Conservation (phyloP, 2,329 filamentous ascomycete species). For the Sclerotinia subarctica region DNA sequence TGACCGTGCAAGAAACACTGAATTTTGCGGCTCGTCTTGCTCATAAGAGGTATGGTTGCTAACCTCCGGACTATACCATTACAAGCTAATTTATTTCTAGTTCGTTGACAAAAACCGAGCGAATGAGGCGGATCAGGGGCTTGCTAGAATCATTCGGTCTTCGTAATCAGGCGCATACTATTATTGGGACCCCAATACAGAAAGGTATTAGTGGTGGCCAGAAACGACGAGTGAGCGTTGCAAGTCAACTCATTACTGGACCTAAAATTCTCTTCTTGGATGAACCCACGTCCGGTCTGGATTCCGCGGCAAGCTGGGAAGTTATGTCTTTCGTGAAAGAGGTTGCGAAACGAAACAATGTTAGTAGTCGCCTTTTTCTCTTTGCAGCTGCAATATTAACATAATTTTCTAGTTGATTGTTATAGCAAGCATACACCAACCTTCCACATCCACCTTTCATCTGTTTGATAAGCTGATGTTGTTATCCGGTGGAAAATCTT, state of each 20-base stretch:
- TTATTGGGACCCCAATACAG: conserved; percentile 77
- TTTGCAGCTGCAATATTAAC: conserved; percentile 44
- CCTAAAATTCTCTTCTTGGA: conserved; percentile 67
- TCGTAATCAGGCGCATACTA: conserved; percentile 61
- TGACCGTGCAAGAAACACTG: conserved; percentile 78
- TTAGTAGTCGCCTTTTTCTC: conserved; percentile 46
- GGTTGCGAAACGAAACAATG: conserved; percentile 43
- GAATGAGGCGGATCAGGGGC: conserved; percentile 59
- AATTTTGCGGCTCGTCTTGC: conserved; percentile 71
- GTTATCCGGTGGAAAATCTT: conserved; percentile 66
- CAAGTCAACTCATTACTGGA: conserved; percentile 75
- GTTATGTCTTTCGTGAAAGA: conserved; percentile 66
- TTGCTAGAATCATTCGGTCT: conserved; percentile 74
- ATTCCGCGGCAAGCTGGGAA: conserved; percentile 58
- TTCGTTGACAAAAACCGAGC: conserved; percentile 49
- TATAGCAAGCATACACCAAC: conserved; percentile 81
- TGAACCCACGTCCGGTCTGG: conserved; percentile 82
- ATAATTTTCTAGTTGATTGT: conserved; percentile 60
- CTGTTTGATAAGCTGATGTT: conserved; percentile 78
- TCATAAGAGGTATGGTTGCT: conserved; percentile 47
- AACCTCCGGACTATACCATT: background rate
- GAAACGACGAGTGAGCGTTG: conserved; percentile 76
- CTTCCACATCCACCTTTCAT: conserved; percentile 73
- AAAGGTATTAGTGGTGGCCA: conserved; percentile 85
- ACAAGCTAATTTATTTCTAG: conserved; percentile 30